phyloP scores from a whole-genome alignment of 2,329 filamentous ascomycete genomes.

The Penicillium sp. region DNA sequence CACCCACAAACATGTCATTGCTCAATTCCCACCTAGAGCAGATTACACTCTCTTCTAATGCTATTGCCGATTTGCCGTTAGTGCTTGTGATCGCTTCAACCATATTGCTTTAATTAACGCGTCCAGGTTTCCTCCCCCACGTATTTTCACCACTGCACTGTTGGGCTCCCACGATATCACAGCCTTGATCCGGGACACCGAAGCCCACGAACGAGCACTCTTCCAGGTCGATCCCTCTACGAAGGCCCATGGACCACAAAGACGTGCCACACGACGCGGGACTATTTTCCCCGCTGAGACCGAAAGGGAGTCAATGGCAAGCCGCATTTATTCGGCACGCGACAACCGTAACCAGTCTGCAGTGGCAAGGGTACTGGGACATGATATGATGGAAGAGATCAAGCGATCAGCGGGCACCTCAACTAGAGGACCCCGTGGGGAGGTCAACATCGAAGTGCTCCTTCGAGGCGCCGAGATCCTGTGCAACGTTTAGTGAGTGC shows the following conservation, averaged over 20 bases:
- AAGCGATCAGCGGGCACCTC: constrained; percentile 58
- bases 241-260: constrained; percentile 48
- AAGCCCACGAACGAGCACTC: constrained; percentile 87
- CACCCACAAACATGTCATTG: constrained; percentile 58
- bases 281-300: constrained; percentile 48
- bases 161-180: constrained; percentile 90
- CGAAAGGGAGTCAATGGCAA: constrained; percentile 45
- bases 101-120: constrained; percentile 9
- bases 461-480: constrained; percentile 86
- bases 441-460: constrained; percentile 82
- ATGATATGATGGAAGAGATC: constrained; percentile 80
- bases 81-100: constrained; percentile 24
- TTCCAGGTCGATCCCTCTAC: constrained; percentile 81
- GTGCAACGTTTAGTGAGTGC: constrained; percentile 73
- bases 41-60: constrained; percentile 71
- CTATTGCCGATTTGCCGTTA: constrained; percentile 72
- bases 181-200: constrained; percentile 88
- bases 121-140: constrained; percentile 78
- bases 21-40: constrained; percentile 72
- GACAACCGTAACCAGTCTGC: constrained; percentile 70
- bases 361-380: constrained; percentile 83
- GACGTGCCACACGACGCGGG: constrained; percentile 47
- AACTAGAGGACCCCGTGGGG: constrained; percentile 55
- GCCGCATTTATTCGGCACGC: constrained; percentile 49
- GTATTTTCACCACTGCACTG: constrained; percentile 91